Evolutionary conservation across 306 rosid genomes (phyloP), one percentile per base, ranked within the genome.

Genomic region (Spatholobus suberectus): DNA sequence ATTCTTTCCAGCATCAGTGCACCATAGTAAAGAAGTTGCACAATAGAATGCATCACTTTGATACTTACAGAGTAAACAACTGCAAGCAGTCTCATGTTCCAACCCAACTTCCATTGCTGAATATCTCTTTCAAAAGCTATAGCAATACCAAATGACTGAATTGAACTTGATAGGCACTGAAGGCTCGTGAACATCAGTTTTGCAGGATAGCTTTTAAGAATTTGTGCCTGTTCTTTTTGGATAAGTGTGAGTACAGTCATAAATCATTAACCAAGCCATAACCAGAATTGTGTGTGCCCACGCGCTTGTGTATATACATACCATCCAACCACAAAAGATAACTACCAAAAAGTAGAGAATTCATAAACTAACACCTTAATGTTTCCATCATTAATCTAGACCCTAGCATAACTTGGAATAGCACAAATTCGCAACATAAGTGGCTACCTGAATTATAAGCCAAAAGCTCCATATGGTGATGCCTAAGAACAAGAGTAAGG

Each of bases 391-490:
- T 41, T 29, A 29, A 29, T 29, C 32, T 47, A 47, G 38, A 35
- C 67, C 18, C 3, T 58, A 14, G n/a, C 35, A 52, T 37, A 18
- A 44, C 8, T 81, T 43, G 44, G 66, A 76, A 47, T 35, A 27
- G 40, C 81, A 74, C 47, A 40, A 52, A 74, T 18, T n/a, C 41
- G 51, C 24, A 74, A 73, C 23, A 69, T 61, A 21, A 37, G 62
- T 61, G 38, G 37, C n/a, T 23, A 88, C 93, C 94, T 90, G 94
- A 80, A 91, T 79, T 11, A 87, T 88, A 74, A 88, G 78, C 90
- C 89, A 89, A 51, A 88, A 41, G 26, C 94, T 83, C 95, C 91
- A 89, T 4, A 80, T 66, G 61, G 78, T 68, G 70, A 83, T 57
- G 14, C 89, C 6, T 37, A 85, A 1, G 78, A 84, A 43, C 73